Conservation (phyloP, 805 yeast genomes). For the Candida jianshihensis region DNA sequence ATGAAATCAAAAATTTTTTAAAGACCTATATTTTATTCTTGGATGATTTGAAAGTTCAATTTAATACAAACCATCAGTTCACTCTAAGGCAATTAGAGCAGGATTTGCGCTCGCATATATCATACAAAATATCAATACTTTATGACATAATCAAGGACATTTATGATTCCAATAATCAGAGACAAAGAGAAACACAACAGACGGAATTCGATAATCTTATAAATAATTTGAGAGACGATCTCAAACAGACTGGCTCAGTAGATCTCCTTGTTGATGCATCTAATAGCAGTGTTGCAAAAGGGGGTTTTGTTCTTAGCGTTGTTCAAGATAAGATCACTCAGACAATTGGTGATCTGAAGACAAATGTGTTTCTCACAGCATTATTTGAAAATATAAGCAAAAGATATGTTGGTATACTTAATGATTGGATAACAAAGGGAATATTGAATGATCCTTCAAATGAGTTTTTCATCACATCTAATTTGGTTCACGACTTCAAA, state of each 20-base stretch:
- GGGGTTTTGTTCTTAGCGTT: constrained; percentile 64
- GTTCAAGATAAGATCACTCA: constrained; percentile 51
- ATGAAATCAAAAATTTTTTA: constrained; percentile 43
- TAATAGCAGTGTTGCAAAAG: constrained; percentile 55
- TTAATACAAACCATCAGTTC: constrained; percentile 40
- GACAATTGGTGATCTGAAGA: constrained; percentile 58
- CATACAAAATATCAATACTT: constrained; percentile 42
- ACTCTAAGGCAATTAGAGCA: constrained; percentile 56
- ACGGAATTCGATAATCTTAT: constrained; percentile 36
- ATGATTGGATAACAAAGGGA: constrained; percentile 77
- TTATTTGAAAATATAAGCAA: constrained; percentile 53
- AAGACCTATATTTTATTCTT: constrained; percentile 28
- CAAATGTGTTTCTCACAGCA: constrained; percentile 42
- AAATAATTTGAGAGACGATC: constrained; percentile 31
- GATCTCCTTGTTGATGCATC: constrained; percentile 48
- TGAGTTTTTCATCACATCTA: constrained; percentile 66
- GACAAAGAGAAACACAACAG: constrained; percentile 26
- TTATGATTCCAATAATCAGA: constrained; percentile 36
- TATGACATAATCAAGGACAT: constrained; percentile 50
- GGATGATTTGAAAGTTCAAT: constrained; percentile 45
- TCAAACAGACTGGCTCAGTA: constrained; percentile 35
- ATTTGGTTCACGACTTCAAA: constrained; percentile 19
- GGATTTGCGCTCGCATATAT: constrained; percentile 30
- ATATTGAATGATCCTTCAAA: constrained; percentile 67
- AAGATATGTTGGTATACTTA: constrained; percentile 61